Conservation (phyloP, 2,329 filamentous ascomycete species). For the Juglanconis oblonga region DNA sequence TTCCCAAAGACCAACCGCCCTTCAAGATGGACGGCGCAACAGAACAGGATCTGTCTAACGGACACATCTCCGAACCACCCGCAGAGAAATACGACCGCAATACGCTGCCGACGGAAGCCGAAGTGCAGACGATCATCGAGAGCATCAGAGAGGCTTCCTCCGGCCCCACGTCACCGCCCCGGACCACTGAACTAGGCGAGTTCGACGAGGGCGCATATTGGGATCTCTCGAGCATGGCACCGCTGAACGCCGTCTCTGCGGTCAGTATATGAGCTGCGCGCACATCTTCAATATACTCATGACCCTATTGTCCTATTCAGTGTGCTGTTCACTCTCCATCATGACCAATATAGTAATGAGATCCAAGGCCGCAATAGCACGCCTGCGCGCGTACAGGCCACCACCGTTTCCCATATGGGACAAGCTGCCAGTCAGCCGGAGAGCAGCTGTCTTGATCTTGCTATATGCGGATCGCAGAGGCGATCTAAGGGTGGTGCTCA, state of each 20-base stretch:
- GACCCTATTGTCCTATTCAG: not conserved
- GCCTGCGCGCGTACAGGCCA: conserved; percentile 58
- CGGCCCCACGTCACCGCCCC: conserved; percentile 5
- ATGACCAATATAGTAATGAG: conserved; percentile 25
- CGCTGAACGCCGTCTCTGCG: conserved; percentile 51
- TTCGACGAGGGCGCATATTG: conserved; percentile 49
- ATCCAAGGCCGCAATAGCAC: conserved; percentile 54
- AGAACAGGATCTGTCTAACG: conserved; percentile 4
- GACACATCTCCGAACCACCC: not conserved
- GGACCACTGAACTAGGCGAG: conserved; percentile 3
- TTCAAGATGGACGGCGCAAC: conserved; percentile 5
- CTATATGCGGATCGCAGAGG: conserved; percentile 82
- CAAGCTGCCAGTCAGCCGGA: conserved; percentile 58
- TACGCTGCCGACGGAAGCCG: conserved; percentile 13
- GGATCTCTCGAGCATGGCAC: conserved; percentile 56
- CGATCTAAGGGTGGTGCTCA: conserved; percentile 70
- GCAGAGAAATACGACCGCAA: conserved; percentile 2
- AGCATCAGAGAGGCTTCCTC: conserved; percentile 21
- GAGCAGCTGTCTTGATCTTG: conserved; percentile 84
- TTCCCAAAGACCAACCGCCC: not conserved
- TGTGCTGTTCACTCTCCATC: not conserved
- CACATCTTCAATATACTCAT: not conserved
- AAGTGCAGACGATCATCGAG: conserved; percentile 22
- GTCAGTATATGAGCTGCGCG: conserved; percentile 38
- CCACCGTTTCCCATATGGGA: conserved; percentile 63